Conservation (phyloP, 2,329 filamentous ascomycete genomes). For the Cytospora schulzeri region DNA sequence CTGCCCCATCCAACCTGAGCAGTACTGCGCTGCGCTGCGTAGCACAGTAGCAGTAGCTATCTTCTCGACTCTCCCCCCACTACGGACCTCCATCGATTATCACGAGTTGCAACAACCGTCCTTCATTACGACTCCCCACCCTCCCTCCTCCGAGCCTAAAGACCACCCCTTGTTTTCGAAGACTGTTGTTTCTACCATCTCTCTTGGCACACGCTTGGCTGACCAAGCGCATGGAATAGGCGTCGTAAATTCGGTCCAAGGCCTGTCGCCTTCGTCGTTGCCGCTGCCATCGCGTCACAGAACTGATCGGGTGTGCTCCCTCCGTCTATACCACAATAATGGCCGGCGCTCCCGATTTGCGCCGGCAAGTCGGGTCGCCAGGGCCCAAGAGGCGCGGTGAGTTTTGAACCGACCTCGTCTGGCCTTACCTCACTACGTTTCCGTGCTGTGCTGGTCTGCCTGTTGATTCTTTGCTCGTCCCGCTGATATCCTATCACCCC, state of each 20-base stretch:
- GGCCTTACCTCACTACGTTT: conserved; percentile 21
- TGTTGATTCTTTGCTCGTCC: neutral
- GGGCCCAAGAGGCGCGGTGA: conserved; percentile 59
- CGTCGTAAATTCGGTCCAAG: conserved; percentile 47
- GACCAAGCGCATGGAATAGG: conserved; percentile 37
- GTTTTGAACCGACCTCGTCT: conserved; percentile 33
- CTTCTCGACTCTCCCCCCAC: conserved; percentile 4
- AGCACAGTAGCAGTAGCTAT: neutral
- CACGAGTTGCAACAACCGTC: neutral
- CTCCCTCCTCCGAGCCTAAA: neutral
- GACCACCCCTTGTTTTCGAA: neutral
- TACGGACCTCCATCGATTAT: neutral
- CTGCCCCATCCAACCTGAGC: neutral
- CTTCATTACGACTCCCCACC: neutral
- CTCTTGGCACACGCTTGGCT: conserved; percentile 15
- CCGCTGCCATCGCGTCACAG: conserved; percentile 29
- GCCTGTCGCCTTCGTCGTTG: conserved; percentile 26
- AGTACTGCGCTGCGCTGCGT: neutral
- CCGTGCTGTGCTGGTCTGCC: neutral
- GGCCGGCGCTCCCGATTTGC: conserved; percentile 43
- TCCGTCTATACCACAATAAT: conserved; percentile 13
- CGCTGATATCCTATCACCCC: conserved; percentile 25
- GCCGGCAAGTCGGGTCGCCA: conserved; percentile 57
- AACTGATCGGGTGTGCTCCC: conserved; percentile 52
- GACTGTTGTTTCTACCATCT: neutral